These are phyloP conservation scores for Clavispora carvajalis DNA, from an alignment of 805 yeast genomes.

Conservation along the genomic window DNA sequence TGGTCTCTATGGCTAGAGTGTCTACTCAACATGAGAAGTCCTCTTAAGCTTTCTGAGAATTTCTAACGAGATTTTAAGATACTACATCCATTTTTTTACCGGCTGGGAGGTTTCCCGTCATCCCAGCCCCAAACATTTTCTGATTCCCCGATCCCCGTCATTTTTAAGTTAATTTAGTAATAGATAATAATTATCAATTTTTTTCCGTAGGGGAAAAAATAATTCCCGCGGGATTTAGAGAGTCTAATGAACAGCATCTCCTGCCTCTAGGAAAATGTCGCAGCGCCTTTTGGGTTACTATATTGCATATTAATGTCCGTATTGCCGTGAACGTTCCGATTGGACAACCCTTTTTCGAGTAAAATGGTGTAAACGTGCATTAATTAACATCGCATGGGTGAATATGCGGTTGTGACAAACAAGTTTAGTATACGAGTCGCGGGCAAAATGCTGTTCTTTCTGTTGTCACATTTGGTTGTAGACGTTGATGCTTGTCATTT, in stretches of 20 bases:
- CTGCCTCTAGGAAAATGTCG: background rate
- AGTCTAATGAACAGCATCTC: background rate
- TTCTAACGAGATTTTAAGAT: background rate
- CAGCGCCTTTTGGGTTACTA: background rate
- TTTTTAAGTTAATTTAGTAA: slow-evolving; percentile 16
- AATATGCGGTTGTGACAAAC: background rate
- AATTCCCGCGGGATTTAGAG: background rate
- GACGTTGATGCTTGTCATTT: background rate
- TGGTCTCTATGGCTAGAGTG: slow-evolving; percentile 83
- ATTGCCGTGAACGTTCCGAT: background rate
- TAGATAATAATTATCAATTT: slow-evolving; percentile 14
- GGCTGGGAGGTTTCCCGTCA: background rate
- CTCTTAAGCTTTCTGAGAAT: slow-evolving; percentile 32
- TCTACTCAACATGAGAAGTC: slow-evolving; percentile 87
- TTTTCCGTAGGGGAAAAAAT: background rate
- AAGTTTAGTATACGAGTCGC: background rate
- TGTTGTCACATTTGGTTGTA: no score
- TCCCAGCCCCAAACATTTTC: slow-evolving; percentile 7
- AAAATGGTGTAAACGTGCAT: background rate
- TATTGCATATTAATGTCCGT: background rate
- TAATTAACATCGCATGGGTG: background rate
- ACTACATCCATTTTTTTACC: background rate
- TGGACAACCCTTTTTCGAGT: background rate
- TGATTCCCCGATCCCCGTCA: slow-evolving; percentile 23
- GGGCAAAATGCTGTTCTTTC: no score